Evolutionary conservation across 2,329 filamentous ascomycete genomes (phyloP).

Genomic region (Cadophora luteo-olivacea): DNA sequence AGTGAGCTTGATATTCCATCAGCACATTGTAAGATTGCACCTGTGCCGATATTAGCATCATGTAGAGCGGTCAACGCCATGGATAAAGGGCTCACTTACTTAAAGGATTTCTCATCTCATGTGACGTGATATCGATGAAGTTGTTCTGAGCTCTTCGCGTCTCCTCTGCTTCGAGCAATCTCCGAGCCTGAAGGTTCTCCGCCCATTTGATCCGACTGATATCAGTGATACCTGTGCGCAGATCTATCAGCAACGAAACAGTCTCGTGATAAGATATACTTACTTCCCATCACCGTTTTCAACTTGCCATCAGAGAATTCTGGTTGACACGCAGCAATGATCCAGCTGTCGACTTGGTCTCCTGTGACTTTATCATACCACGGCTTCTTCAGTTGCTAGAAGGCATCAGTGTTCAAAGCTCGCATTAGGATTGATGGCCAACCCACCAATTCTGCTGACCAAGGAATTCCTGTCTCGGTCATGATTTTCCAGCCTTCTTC

Average conservation of each 20-base stretch:
- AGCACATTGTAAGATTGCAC: constrained; percentile 76
- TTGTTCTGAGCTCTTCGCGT: constrained; percentile 75
- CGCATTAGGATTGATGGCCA: too few relatives aligned
- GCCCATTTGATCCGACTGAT: constrained; percentile 63
- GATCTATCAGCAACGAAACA: constrained; percentile 61
- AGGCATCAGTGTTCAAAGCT: neutral
- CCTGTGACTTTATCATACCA: constrained; percentile 64
- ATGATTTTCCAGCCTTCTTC: constrained; percentile 67
- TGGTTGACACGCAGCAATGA: constrained; percentile 73
- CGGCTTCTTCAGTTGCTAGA: constrained; percentile 60
- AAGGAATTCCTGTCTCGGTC: constrained; percentile 64
- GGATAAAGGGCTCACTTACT: constrained; percentile 71
- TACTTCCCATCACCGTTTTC: constrained; percentile 72
- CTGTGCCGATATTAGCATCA: constrained; percentile 41
- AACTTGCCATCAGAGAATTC: constrained; percentile 70
- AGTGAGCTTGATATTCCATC: constrained; percentile 51
- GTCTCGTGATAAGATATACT: neutral
- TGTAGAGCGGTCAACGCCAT: too few relatives aligned
- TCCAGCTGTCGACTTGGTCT: constrained; percentile 71
- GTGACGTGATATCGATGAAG: constrained; percentile 78
- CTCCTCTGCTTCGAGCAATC: constrained; percentile 60
- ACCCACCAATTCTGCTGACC: constrained; percentile 67
- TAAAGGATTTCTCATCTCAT: constrained; percentile 78
- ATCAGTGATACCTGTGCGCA: constrained; percentile 71
- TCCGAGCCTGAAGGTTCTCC: constrained; percentile 39